Evolutionary conservation across 257 asterid species (phyloP), one percentile per base, ranked within the genome.

Genomic region (Cynanchum wilfordii): DNA sequence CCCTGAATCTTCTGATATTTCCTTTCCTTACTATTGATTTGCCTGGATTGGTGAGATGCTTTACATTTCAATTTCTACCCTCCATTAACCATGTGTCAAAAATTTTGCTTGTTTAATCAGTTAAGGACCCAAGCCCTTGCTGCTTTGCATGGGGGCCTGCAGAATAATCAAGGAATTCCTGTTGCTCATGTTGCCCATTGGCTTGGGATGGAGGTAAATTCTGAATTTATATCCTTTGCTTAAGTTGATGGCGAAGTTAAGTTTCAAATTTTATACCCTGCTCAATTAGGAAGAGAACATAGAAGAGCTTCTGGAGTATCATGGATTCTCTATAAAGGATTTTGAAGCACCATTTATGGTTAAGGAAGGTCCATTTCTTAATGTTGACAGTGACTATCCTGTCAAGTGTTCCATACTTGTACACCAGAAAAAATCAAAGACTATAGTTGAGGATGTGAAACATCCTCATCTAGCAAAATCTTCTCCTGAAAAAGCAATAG

Each of bases 271-370:
- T 56, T 49, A 15, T 60, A 5, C 78, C 68, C 68, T 78, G 71
- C 77, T 77, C 68, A 65, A 77, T 75, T 82, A 94, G 99, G 99
- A 87, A 76, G 99, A 91, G 79, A 90, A 86, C 83, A 86, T 90
- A 30, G 96, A 82, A 75, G 84, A 82, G 74, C 90, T 94, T 77
- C 77, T 87, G 78, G 97, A 87, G 79, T 90, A 89, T 78, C 80
- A 88, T 74, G 99, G 99, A 55, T 92, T 91, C 82, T 80, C 93
- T 16, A 75, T 90, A 76, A 88, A 85, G 85, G 96, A 89, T 70
- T 94, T 84, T 79, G 95, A 92, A 90, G 99, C 90, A 81, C 94
- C 97, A 69, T 95, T 88, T 85, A 89, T 95, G 98, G 96, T 95
- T 77, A 95, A 95, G 86, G 99, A 95, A 79, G 88, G 84, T 52